Base-by-base conservation (phyloP, 2,329 filamentous ascomycete genomes). In the Aureobasidium sp. region DNA sequence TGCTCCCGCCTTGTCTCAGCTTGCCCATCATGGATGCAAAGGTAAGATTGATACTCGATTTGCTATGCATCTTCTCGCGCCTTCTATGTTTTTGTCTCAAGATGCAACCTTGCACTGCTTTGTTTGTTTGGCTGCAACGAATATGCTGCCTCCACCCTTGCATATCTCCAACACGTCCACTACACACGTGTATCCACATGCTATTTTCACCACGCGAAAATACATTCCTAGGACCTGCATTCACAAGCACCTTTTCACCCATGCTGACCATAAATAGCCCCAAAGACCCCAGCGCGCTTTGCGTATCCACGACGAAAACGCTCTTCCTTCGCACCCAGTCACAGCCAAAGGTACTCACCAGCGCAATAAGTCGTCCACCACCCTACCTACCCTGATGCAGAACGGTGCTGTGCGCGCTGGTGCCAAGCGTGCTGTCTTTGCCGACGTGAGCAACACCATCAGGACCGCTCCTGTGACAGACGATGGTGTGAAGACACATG, bases 401-500 rank as follows among this genome's bases (percentile, higher is more conserved):
- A 80, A 78, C 54, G 80, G 77, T 62, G 80, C 78, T 42, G 75
- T 86, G 66, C 90, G 87, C 73, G 81, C 81, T 59, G 80, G 83
- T 62, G 80, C 86, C 61, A 94, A 92, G 78, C 86, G 91, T 67
- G 85, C 86, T 64, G 90, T 85, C 13, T 91, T 95, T 74, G 89
- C 84, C 54, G 91, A 96, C 72, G 82, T 94, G 64, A 94, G 89
- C 79, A 93, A 92, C 70, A 85, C 81, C 49, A 70, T 79, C 44
- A 75, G 70, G 58, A 69, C 67, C 30, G 70, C 65, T 67, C 69
- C 61, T 4, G 74, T 71, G 55, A 82, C 83, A 67, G 85, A 88
- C 72, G 85, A 88, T 68, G 78, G 78, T 41, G 77, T 76, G 58
- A 70, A 83, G 30, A 67, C 71, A 32, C 76, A 71, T 21, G 69